phyloP scores from a whole-genome alignment of 495 filamentous ascomycete species.

The Parathielavia hyrcaniae region DNA sequence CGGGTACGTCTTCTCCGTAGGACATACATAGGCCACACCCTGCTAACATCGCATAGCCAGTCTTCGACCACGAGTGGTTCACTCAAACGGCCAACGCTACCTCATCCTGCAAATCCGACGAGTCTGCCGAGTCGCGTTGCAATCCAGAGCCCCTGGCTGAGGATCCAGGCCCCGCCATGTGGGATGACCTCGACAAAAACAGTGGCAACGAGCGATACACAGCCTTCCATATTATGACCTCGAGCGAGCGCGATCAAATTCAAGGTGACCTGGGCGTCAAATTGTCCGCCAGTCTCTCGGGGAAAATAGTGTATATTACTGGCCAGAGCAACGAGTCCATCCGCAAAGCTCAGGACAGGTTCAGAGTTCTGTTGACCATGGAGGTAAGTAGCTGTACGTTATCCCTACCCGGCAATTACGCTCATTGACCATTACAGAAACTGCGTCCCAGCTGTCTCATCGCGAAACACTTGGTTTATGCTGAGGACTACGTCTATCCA shows the following conservation, averaged over 20 bases:
- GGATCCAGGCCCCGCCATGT: conserved; percentile 7
- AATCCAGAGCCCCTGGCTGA: conserved; percentile 3
- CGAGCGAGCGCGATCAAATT: conserved; percentile 21
- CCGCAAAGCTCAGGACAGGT: conserved; percentile 28
- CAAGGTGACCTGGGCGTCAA: conserved; percentile 24
- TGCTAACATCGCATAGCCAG: conserved; percentile 1
- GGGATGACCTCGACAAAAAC: conserved; percentile 23
- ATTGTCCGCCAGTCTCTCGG: conserved; percentile 22
- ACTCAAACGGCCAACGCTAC: too few relatives aligned
- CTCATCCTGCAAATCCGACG: neutral
- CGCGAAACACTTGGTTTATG: conserved; percentile 33
- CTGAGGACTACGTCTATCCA: conserved; percentile 29
- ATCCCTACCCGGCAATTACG: neutral
- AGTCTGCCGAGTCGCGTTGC: neutral
- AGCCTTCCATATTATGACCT: conserved; percentile 18
- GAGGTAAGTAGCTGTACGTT: conserved; percentile 27
- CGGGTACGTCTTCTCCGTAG: conserved; percentile 16
- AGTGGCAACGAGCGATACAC: conserved; percentile 10
- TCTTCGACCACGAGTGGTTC: conserved; percentile 18
- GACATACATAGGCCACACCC: neutral
- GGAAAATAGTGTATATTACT: conserved; percentile 35
- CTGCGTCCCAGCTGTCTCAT: neutral
- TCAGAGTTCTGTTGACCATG: conserved; percentile 33
- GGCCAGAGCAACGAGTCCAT: conserved; percentile 21
- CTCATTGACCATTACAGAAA: conserved; percentile 7